These are phyloP conservation scores for Aspergillus bridgeri DNA, from an alignment of 495 filamentous ascomycete species.

Conservation along the genomic window DNA sequence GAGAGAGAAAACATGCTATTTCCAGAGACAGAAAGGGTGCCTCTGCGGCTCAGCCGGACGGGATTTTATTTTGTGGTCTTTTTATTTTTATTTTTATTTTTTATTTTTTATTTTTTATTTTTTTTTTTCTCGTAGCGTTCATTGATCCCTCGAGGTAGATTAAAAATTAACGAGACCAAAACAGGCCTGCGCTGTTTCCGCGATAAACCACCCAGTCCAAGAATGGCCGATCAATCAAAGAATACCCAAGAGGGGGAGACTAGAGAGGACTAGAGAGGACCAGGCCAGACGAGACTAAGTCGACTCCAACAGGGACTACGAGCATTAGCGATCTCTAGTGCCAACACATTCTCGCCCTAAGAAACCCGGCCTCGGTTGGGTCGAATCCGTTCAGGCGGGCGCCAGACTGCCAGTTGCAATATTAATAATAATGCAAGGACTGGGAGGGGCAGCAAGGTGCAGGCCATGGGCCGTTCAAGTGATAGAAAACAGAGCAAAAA, in stretches of 20 bases:
- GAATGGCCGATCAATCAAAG: background rate
- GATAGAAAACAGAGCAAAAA: too few relatives aligned
- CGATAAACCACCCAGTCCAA: background rate
- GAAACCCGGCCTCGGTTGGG: background rate
- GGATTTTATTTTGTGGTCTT: too few relatives aligned
- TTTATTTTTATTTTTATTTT: background rate
- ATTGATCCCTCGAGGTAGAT: background rate
- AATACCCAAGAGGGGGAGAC: background rate
- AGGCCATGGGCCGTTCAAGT: too few relatives aligned
- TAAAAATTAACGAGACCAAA: too few relatives aligned
- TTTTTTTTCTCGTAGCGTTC: background rate
- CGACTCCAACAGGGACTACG: too few relatives aligned
- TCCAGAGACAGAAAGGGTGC: background rate
- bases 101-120: background rate
- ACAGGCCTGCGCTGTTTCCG: background rate
- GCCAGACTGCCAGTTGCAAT: too few relatives aligned
- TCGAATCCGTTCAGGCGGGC: background rate
- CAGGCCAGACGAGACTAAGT: background rate
- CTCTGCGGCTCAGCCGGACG: background rate
- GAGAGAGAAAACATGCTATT: background rate
- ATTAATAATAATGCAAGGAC: background rate
- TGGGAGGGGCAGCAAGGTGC: too few relatives aligned
- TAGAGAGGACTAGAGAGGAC: background rate
- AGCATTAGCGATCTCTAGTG: background rate
- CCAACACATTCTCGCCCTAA: background rate